Conservation (phyloP, 495 filamentous ascomycete species). For the Penicillium samsonianum region DNA sequence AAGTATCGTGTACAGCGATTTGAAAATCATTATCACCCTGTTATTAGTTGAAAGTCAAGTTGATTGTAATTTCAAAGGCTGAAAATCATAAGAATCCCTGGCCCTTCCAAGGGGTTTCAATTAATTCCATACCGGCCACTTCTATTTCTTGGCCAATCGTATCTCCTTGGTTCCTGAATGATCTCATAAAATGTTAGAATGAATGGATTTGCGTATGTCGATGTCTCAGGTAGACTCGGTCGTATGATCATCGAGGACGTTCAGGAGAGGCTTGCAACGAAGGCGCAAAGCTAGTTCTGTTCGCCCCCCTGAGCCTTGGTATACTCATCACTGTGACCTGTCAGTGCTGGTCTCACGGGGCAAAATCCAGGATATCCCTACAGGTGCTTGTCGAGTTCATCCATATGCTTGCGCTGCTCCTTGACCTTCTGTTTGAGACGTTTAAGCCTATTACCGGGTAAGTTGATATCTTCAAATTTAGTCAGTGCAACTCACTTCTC, state of each 20-base stretch:
- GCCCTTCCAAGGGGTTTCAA: constrained; percentile 11
- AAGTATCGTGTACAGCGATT: constrained; percentile 3
- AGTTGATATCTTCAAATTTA: not conserved
- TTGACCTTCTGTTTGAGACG: constrained; percentile 68
- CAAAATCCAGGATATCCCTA: constrained; percentile 39
- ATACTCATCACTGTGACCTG: constrained; percentile 60
- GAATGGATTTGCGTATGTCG: not conserved
- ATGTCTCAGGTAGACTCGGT: not conserved
- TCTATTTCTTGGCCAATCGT: constrained; percentile 12
- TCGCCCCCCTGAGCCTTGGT: constrained; percentile 68
- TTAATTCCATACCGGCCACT: constrained; percentile 16
- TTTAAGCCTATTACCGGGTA: constrained; percentile 43
- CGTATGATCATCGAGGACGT: not conserved
- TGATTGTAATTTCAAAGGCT: not conserved
- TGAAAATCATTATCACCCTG: not conserved
- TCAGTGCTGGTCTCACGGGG: not conserved
- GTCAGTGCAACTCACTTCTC: constrained; percentile 56
- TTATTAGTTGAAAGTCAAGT: not conserved
- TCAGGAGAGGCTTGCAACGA: not conserved
- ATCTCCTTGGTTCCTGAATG: constrained; percentile 6
- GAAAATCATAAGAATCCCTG: not conserved
- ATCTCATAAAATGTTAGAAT: not conserved
- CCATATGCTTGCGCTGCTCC: constrained; percentile 71
- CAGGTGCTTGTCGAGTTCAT: constrained; percentile 80
- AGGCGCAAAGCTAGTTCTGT: constrained; percentile 57